Conservation (phyloP, 768 basidiomycete species). For the Phaeotremella fagi region DNA sequence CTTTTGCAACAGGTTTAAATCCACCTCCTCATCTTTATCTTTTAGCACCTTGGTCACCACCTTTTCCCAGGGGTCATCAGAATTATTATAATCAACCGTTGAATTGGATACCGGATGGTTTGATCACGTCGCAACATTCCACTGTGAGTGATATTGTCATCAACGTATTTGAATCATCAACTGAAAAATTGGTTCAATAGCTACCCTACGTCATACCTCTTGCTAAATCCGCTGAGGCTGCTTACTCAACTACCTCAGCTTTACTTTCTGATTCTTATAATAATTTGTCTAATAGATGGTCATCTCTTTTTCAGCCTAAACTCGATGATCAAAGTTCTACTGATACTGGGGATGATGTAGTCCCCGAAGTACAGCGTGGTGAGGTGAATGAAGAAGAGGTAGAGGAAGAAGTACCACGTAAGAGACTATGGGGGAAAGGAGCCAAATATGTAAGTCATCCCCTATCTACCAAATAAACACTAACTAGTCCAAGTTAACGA, state of each 20-base stretch:
- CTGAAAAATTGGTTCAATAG: background rate
- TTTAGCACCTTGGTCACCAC: constrained; percentile 34
- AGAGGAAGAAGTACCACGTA: background rate
- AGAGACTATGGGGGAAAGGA: background rate
- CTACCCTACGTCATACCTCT: background rate
- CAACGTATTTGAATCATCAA: too few relatives aligned
- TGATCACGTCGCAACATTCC: constrained; percentile 34
- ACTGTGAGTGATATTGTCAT: too few relatives aligned
- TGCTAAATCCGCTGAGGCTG: background rate
- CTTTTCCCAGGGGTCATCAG: constrained; percentile 22
- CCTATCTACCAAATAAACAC: background rate
- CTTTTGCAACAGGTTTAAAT: constrained; percentile 14
- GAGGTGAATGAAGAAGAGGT: background rate
- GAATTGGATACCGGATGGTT: constrained; percentile 22
- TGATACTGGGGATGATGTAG: background rate
- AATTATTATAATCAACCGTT: constrained; percentile 26
- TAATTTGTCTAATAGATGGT: constrained; percentile 1
- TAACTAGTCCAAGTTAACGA: constrained; percentile 6
- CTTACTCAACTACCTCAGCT: background rate
- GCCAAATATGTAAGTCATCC: background rate
- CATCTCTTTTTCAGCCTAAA: background rate
- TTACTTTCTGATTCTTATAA: background rate
- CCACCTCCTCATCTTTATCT: constrained; percentile 34
- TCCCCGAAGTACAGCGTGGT: background rate
- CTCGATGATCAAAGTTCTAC: too few relatives aligned